Evolutionary conservation across 768 basidiomycete species (phyloP).

Genomic region (Lepiota venenata): DNA sequence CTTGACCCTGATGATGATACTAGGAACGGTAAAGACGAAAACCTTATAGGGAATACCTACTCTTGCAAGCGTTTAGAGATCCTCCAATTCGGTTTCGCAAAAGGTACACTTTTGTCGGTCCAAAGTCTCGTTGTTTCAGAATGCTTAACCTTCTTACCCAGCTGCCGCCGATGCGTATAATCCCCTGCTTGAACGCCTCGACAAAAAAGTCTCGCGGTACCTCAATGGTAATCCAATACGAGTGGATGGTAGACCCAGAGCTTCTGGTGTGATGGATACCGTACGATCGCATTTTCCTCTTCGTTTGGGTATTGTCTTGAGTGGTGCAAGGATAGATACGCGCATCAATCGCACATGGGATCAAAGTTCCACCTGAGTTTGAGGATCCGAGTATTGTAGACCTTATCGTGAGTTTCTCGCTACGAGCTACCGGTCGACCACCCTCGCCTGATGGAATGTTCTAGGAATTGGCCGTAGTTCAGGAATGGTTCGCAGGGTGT

Average conservation of each 20-base stretch:
- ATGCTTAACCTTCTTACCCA: no score
- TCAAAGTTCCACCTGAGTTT: slow-evolving; percentile 71
- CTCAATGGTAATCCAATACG: slow-evolving; percentile 65
- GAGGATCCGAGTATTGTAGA: slow-evolving; percentile 57
- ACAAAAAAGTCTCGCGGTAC: slow-evolving; percentile 66
- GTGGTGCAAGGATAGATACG: slow-evolving; percentile 40
- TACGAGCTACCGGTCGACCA: background rate
- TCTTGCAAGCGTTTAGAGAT: slow-evolving; percentile 65
- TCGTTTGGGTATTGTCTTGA: background rate
- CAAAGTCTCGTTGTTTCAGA: background rate
- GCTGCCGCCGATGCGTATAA: slow-evolving; percentile 68
- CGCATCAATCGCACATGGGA: slow-evolving; percentile 67
- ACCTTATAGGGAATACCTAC: slow-evolving; percentile 65
- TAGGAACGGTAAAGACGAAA: slow-evolving; percentile 73
- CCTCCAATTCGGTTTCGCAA: slow-evolving; percentile 59
- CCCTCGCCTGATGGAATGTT: background rate
- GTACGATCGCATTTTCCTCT: slow-evolving; percentile 11
- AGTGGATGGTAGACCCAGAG: slow-evolving; percentile 72
- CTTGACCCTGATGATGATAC: background rate
- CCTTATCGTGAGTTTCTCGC: slow-evolving; percentile 43
- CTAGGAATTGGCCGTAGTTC: slow-evolving; percentile 69
- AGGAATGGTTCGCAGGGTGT: slow-evolving; percentile 74
- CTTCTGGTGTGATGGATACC: slow-evolving; percentile 58
- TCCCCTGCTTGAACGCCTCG: slow-evolving; percentile 54
- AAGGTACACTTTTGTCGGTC: slow-evolving; percentile 36